These are phyloP conservation scores for Lasiosphaeris hirsuta DNA, from an alignment of 495 filamentous ascomycete species.

Conservation along the genomic window DNA sequence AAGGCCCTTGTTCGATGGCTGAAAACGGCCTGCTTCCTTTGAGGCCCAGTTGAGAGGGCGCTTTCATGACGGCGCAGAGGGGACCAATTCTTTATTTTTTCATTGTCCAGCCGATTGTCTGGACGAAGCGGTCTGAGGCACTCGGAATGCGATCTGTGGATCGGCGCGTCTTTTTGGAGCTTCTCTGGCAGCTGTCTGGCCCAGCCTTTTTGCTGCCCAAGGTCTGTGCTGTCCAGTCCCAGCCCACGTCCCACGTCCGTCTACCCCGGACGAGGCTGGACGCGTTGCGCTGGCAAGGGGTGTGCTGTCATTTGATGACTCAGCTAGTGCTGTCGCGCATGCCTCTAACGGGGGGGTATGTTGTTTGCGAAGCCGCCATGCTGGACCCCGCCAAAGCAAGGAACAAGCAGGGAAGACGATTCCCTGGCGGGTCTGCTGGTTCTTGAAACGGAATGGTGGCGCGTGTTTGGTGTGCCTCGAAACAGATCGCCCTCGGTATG, in stretches of 20 bases:
- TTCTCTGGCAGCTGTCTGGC: not conserved
- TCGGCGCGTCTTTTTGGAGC: conserved; percentile 16
- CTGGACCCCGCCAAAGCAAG: no score
- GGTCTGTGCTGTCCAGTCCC: conserved; percentile 1
- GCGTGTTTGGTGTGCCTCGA: no score
- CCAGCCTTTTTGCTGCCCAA: conserved; percentile 1
- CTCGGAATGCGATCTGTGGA: conserved; percentile 4
- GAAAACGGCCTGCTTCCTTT: conserved; percentile 31
- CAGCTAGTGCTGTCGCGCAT: no score
- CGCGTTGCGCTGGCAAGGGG: not conserved
- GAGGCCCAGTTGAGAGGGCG: conserved; percentile 1
- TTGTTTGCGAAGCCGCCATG: no score
- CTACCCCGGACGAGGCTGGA: not conserved
- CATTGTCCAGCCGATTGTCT: conserved; percentile 7
- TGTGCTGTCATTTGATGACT: no score
- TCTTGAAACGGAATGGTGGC: no score
- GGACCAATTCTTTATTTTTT: conserved; percentile 12
- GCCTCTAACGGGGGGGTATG: no score
- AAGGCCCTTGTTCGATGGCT: conserved; percentile 28
- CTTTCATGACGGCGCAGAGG: conserved; percentile 22
- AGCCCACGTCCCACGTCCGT: not conserved
- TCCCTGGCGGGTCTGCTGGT: no score
- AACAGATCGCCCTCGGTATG: no score
- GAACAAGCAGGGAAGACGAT: no score
- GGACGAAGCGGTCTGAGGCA: not conserved